Base-by-base conservation (phyloP, 78 protist genomes). In the Bodo saltans region DNA sequence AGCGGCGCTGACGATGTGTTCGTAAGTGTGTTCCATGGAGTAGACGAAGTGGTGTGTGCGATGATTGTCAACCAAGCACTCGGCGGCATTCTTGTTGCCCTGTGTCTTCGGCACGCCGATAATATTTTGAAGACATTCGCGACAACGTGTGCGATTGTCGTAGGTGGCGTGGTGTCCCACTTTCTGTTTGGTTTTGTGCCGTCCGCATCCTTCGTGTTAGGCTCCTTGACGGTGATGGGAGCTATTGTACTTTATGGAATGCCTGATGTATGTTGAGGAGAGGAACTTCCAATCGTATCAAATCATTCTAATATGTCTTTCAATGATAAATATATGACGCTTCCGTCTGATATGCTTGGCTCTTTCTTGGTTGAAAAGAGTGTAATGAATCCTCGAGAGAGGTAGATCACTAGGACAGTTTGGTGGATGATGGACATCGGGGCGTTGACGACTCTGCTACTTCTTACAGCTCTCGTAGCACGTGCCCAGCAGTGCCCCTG, bases 51-150 rank as follows among this genome's bases (percentile, higher is more conserved):
- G 26, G 83, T 74, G 1, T n/a, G 53, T 32, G 3, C 41, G 8
- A 52, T 78, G 33, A 17, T 87, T 34, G 0, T 74, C 29, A 3
- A 82, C 26, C 79, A 78, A 21, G 90, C 92, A 8, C 29, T n/a
- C 32, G 95, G 95, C 30, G 95, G 95, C 0, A 84, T 92, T 25
- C 29, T 87, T 33, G 89, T 89, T 27, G 91, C 92, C 35, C 87
- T 88, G 8, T 89, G 89, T 3, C 89, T 92, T 38, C 87, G 88
- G 82, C 89, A 89, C 78, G 95, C 95, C 2, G 95, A 92, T 84
- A 92, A 92, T 79, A 85, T 92, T 30, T 53, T 91, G 33, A 91
- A 90, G 83, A 91, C 90, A 39, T 90, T 85, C 82, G 86, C 89
- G 32, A 86, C 93, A 0, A 40, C 93, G 30, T 12, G 83, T n/a